phyloP scores from a whole-genome alignment of 2,329 filamentous ascomycete genomes.

The Escovopsis sp. region DNA sequence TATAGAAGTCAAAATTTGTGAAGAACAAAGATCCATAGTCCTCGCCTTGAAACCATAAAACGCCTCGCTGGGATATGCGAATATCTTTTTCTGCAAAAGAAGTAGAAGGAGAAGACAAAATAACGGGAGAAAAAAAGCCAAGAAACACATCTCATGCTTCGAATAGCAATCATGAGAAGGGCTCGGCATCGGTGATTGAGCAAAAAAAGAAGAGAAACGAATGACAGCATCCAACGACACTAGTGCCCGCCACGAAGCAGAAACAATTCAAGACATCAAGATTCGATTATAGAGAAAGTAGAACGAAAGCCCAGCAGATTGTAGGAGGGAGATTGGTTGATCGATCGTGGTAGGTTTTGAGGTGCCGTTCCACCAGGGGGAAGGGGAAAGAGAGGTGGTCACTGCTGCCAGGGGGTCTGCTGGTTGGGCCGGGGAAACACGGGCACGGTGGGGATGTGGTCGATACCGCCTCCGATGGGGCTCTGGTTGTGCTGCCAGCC shows the following conservation, averaged over 20 bases:
- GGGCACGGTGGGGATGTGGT: slow-evolving; percentile 63
- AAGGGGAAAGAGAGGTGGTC: slow-evolving; percentile 4
- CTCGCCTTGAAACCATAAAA: slow-evolving; percentile 2
- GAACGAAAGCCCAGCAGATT: too few species aligned
- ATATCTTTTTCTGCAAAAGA: background rate
- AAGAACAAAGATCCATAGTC: background rate
- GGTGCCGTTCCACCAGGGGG: too few species aligned
- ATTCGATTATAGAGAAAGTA: too few species aligned
- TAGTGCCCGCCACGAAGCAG: too few species aligned
- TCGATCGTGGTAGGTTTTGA: too few species aligned
- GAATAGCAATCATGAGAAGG: slow-evolving; percentile 2
- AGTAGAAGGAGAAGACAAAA: background rate
- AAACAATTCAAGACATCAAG: background rate
- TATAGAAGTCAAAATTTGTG: background rate
- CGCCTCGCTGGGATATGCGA: slow-evolving; percentile 7
- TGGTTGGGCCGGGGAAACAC: slow-evolving; percentile 72
- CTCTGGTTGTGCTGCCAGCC: slow-evolving; percentile 75
- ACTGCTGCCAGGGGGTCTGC: slow-evolving; percentile 47
- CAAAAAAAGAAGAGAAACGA: slow-evolving; percentile 1
- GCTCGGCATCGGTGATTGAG: background rate
- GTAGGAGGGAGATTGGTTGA: too few species aligned
- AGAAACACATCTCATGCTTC: too few species aligned
- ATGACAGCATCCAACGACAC: background rate
- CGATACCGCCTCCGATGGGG: slow-evolving; percentile 66
- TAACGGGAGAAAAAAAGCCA: background rate